Conservation (phyloP, 495 filamentous ascomycete species). For the Neurospora tetrasperma region DNA sequence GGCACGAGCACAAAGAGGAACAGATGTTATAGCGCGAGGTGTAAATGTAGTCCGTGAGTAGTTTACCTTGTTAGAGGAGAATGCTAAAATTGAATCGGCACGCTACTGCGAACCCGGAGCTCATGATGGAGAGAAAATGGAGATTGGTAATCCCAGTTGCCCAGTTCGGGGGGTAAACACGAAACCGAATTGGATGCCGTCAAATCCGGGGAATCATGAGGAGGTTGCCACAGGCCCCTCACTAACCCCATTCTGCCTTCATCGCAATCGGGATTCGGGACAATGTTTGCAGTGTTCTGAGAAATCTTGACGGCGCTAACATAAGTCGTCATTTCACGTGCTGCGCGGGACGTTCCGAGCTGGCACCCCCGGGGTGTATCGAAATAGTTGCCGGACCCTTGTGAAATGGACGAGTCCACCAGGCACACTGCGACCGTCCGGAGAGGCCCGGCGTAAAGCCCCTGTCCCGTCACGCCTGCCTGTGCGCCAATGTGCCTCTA, state of each 20-base stretch:
- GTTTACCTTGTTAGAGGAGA: not conserved
- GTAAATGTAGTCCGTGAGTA: not conserved
- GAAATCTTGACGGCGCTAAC: not conserved
- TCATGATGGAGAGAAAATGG: not conserved
- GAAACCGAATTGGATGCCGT: not conserved
- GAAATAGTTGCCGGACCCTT: not conserved
- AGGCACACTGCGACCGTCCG: not conserved
- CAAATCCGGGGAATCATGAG: not conserved
- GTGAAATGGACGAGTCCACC: not conserved
- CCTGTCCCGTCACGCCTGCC: not conserved
- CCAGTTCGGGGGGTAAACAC: not conserved
- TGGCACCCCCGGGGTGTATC: not conserved
- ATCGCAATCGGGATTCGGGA: not conserved
- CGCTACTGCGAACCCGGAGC: not conserved
- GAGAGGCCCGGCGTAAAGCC: not conserved
- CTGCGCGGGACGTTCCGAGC: not conserved
- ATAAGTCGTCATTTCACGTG: conserved; percentile 27
- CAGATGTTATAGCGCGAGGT: not conserved
- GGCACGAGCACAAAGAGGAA: not conserved
- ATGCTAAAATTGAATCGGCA: not conserved
- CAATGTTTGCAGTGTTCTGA: not conserved
- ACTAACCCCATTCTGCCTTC: not conserved
- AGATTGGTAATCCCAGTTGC: not conserved
- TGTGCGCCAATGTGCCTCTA: not conserved
- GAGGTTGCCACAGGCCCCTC: not conserved